phyloP scores from a whole-genome alignment of 441 rosid genomes.

The Croton laevigatus region DNA sequence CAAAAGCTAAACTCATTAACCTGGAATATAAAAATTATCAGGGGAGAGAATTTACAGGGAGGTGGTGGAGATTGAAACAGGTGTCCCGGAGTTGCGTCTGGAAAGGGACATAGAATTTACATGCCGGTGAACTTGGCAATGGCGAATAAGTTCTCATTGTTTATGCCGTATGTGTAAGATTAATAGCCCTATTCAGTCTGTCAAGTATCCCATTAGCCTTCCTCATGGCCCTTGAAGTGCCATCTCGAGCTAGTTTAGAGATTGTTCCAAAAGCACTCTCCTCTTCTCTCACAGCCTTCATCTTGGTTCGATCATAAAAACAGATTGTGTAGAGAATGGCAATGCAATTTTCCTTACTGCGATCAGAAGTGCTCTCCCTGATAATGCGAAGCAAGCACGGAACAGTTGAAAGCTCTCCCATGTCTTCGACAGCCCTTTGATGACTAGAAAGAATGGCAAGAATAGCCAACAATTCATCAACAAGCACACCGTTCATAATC shows the following conservation, averaged over 20 bases:
- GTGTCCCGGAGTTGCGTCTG: constrained; percentile 13
- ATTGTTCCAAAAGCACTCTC: constrained; percentile 57
- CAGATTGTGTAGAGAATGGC: constrained; percentile 74
- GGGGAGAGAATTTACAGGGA: constrained; percentile 42
- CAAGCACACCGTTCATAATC: constrained; percentile 56
- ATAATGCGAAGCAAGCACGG: constrained; percentile 67
- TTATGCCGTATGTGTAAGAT: constrained; percentile 82
- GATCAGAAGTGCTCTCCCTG: constrained; percentile 66
- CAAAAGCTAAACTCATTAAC: constrained; percentile 35
- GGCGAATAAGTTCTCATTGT: constrained; percentile 19
- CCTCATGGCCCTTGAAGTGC: constrained; percentile 89
- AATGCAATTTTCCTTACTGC: constrained; percentile 82
- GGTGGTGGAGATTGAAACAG: constrained; percentile 17
- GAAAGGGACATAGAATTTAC: constrained; percentile 48
- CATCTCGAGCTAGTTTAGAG: constrained; percentile 67
- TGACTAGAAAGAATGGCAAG: constrained; percentile 79
- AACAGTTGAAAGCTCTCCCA: constrained; percentile 67
- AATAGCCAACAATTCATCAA: constrained; percentile 80
- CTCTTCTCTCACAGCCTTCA: constrained; percentile 73
- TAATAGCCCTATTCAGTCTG: constrained; percentile 60
- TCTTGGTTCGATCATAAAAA: constrained; percentile 63
- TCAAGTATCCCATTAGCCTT: constrained; percentile 81
- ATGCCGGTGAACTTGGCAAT: constrained; percentile 23
- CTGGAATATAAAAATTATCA: constrained; percentile 20
- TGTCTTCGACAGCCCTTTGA: constrained; percentile 68